phyloP scores from a whole-genome alignment of 2,329 filamentous ascomycete species.

The Fusarium proliferatum region DNA sequence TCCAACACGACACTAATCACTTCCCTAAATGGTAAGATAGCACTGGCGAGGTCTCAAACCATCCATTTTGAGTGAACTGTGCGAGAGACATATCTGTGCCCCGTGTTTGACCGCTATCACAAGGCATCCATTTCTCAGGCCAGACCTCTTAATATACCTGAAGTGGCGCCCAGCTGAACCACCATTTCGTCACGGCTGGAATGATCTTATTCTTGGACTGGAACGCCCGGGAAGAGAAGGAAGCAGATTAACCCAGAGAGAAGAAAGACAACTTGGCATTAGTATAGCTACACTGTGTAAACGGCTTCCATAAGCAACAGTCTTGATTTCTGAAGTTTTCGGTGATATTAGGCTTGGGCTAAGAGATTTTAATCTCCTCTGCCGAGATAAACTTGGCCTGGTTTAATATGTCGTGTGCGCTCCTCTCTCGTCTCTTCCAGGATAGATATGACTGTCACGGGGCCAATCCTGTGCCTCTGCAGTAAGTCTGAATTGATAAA shows the following conservation, averaged over 20 bases:
- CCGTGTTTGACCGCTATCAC: neutral
- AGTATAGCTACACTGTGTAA: neutral
- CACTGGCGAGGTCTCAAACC: neutral
- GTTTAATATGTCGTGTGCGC: too few species aligned
- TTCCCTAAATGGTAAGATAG: neutral
- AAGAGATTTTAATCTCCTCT: too few species aligned
- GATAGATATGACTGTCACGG: too few species aligned
- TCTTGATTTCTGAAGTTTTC: neutral
- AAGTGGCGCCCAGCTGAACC: neutral
- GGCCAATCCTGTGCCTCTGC: too few species aligned
- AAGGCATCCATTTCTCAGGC: too few species aligned
- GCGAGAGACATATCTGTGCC: neutral
- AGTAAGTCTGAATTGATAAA: too few species aligned
- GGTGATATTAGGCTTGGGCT: too few species aligned
- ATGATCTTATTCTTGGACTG: neutral
- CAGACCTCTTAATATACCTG: neutral
- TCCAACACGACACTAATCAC: neutral
- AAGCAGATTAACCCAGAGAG: neutral
- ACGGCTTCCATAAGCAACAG: neutral
- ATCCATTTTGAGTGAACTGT: neutral
- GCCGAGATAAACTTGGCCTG: too few species aligned
- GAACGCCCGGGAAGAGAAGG: neutral
- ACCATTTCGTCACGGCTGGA: neutral
- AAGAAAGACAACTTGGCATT: neutral
- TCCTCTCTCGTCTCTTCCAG: too few species aligned